These are phyloP conservation scores for Vitis hybrid DNA, from an alignment of 177 flowering plant genomes.

Conservation along the genomic window DNA sequence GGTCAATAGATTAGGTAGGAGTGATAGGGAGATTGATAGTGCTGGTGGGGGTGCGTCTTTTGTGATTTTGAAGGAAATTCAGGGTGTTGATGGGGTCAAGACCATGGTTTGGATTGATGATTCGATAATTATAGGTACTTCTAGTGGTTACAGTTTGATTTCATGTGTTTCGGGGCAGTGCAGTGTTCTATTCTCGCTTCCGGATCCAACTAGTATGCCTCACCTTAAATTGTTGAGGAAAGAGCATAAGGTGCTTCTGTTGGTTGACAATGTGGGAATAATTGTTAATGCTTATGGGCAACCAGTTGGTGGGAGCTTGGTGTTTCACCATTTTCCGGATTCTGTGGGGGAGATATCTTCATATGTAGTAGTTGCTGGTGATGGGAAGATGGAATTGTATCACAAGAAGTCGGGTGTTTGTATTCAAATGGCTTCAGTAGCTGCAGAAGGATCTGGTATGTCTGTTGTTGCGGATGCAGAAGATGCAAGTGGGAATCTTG, in stretches of 20 bases:
- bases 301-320: constrained; percentile 90
- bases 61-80: constrained; percentile 66
- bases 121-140: constrained; percentile 71
- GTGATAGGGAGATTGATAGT: constrained; percentile 19
- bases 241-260: constrained; percentile 62
- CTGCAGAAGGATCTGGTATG: constrained; percentile 49
- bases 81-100: constrained; percentile 55
- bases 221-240: constrained; percentile 53
- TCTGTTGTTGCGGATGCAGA: constrained; percentile 66
- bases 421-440: constrained; percentile 56
- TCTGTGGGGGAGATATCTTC: constrained; percentile 64
- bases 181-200: constrained; percentile 64
- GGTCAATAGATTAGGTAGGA: constrained; percentile 15
- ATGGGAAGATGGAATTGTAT: constrained; percentile 78
- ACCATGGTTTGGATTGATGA: constrained; percentile 86
- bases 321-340: constrained; percentile 57
- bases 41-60: constrained; percentile 31
- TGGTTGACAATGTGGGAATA: constrained; percentile 92
- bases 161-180: constrained; percentile 64
- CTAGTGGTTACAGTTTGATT: constrained; percentile 61
- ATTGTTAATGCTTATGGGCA: constrained; percentile 69
- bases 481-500: constrained; percentile 41
- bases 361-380: constrained; percentile 50
- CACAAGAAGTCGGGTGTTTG: constrained; percentile 62
- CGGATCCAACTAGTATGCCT: constrained; percentile 61